Percentiles rank a stretch among this genome's conserved stretches.
Evolutionary conservation across 805 yeast species (phyloP).

Genomic region (Candida qinlingensis): DNA sequence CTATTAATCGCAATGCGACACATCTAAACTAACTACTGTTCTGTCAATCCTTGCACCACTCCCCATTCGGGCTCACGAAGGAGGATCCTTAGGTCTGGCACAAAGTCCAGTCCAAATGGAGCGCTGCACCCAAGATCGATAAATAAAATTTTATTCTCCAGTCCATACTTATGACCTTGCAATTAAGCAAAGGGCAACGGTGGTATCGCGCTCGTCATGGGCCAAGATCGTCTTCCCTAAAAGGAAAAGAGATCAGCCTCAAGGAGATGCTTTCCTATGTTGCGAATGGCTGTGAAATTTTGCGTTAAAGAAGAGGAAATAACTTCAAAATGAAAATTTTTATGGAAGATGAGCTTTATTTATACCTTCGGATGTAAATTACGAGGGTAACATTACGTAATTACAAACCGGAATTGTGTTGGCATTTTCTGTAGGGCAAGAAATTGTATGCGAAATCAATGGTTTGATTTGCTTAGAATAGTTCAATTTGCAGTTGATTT

Average conservation of each 20-base stretch:
- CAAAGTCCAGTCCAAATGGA: conserved; percentile 45
- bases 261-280: conserved; percentile 54
- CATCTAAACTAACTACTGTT: conserved; percentile 22
- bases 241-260: conserved; percentile 52
- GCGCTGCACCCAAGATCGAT: conserved; percentile 74
- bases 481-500: not conserved
- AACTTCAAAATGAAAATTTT: conserved; percentile 1
- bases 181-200: conserved; percentile 25
- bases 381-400: not conserved
- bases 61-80: conserved; percentile 78
- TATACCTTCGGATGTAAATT: not conserved
- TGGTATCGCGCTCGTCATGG: conserved; percentile 62
- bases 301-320: conserved; percentile 38
- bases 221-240: conserved; percentile 39
- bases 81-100: conserved; percentile 55
- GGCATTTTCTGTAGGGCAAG: not conserved
- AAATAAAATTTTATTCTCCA: conserved; percentile 46
- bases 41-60: conserved; percentile 46
- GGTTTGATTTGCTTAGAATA: too few species aligned
- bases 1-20: not conserved
- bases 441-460: too few species aligned
- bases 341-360: not conserved
- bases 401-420: not conserved
- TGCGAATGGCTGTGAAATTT: conserved; percentile 58
- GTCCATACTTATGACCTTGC: conserved; percentile 38